Evolutionary conservation across 2,329 filamentous ascomycete species (phyloP).

Genomic region (Cladosporium sp.): DNA sequence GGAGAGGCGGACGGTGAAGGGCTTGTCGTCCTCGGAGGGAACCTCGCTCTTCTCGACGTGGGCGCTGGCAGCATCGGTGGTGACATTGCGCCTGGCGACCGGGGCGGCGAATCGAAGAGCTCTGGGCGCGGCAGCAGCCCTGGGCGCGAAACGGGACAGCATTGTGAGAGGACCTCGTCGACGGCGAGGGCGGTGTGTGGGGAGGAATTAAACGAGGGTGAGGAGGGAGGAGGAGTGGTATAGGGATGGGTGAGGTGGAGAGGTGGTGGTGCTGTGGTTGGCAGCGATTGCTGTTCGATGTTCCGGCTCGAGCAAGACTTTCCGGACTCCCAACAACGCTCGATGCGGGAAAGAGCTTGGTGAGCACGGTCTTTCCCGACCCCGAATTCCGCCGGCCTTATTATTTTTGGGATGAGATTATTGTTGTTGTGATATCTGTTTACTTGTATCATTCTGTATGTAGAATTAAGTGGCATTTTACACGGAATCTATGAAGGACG

Average conservation of each 20-base stretch:
- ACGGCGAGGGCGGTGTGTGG: conserved; percentile 11
- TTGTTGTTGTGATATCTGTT: neutral
- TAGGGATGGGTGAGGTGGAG: conserved; percentile 11
- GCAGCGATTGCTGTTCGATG: neutral
- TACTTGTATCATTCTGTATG: neutral
- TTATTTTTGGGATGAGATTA: neutral
- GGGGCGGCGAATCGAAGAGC: conserved; percentile 36
- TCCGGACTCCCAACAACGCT: conserved; percentile 12
- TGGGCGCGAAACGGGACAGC: conserved; percentile 42
- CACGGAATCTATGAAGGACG: too few species aligned
- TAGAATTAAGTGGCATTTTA: neutral
- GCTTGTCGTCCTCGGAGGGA: conserved; percentile 82
- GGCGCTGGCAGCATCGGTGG: conserved; percentile 90
- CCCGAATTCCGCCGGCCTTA: conserved; percentile 11
- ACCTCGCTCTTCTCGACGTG: conserved; percentile 79
- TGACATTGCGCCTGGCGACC: conserved; percentile 70
- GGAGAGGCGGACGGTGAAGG: conserved; percentile 87
- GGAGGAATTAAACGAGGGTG: conserved; percentile 10
- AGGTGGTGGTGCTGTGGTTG: conserved; percentile 10
- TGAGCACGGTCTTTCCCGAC: conserved; percentile 4
- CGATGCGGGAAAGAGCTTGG: conserved; percentile 14
- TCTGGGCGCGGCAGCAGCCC: conserved; percentile 38
- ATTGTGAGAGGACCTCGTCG: conserved; percentile 28
- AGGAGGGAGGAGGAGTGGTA: neutral
- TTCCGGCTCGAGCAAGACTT: conserved; percentile 7